A percentile compares a stretch with the other conserved stretches of the same genome.
These are phyloP conservation scores for Chenopodium berlandieri DNA, from an alignment of 148 eudicot genomes.

Conservation along the genomic window DNA sequence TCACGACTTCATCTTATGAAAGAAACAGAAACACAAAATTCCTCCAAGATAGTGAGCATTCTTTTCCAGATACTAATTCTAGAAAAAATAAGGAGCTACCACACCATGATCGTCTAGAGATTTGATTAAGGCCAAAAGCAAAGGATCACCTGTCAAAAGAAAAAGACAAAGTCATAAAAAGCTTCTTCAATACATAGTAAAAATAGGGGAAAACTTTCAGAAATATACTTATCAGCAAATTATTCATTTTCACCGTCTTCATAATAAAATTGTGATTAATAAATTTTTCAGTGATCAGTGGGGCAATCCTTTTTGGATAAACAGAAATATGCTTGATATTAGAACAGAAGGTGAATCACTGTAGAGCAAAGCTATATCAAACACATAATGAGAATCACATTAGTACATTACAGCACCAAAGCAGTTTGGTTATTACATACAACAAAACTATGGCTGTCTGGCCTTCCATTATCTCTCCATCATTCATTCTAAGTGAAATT, in stretches of 20 bases:
- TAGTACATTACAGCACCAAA: neutral
- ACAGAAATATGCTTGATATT: neutral
- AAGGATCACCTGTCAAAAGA: conserved; percentile 60
- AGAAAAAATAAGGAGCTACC: neutral
- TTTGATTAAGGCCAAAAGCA: conserved; percentile 57
- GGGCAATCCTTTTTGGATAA: neutral
- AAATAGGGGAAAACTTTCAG: neutral
- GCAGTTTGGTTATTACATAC: neutral
- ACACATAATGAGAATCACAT: neutral
- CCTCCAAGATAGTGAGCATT: neutral
- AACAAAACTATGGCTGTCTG: neutral
- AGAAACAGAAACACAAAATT: neutral
- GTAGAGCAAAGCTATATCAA: neutral
- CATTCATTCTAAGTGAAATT: too few relatives aligned
- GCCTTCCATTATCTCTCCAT: too few relatives aligned
- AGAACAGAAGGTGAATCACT: neutral
- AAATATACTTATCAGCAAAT: neutral
- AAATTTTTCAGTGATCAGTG: neutral
- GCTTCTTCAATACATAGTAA: neutral
- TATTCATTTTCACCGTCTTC: neutral
- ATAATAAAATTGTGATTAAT: neutral
- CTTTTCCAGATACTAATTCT: neutral
- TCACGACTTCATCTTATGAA: neutral
- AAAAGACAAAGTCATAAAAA: neutral
- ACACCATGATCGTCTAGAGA: neutral